Evolutionary conservation across 306 rosid genomes (phyloP), one percentile per base, ranked within the genome.

Genomic region (Malus sieversii): DNA sequence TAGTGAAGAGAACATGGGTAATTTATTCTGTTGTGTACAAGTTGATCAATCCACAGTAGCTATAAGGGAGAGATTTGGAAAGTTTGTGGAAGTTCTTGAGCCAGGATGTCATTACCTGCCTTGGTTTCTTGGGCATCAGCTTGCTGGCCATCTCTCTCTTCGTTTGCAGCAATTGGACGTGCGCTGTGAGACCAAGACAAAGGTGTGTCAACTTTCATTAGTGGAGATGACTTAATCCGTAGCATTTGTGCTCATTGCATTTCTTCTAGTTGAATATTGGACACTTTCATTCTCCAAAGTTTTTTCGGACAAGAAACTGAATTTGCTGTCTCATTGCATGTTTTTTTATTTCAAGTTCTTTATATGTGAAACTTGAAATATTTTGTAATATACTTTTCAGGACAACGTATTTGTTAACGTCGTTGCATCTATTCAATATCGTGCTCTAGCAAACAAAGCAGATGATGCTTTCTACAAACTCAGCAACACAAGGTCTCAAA

Each of bases 91-190:
- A 19, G 93, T 94, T 40, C 91, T 94, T 82, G 86, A 90, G 78
- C 98, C 98, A 9, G 98, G 98, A 76, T 94, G 92, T 80, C 97
- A 94, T 86, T 94, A 91, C 75, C 52, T 94, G 85, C 98, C 98
- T 67, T 91, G 94, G 97, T 73, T 83, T 80, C 84, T 91, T 57
- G 98, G 98, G 74, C 72, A 75, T 65, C 87, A 77, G 77, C 8
- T 91, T 65, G 81, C 87, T 45, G 98, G 98, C 32, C 90, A 87
- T 79, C 97, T 94, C 74, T 84, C 98, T 85, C 94, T 94, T 59
- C 86, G 98, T 69, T 71, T 94, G 80, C 97, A 90, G 87, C 98
- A 94, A 73, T 74, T 94, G 90, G 98, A 94, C 52, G 84, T 94
- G 57, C 79, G 80, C 4, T 93, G 98, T 66, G 98, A 93, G 85